phyloP scores from a whole-genome alignment of 2,329 filamentous ascomycete genomes.

The Coleophoma eucalyptorum region DNA sequence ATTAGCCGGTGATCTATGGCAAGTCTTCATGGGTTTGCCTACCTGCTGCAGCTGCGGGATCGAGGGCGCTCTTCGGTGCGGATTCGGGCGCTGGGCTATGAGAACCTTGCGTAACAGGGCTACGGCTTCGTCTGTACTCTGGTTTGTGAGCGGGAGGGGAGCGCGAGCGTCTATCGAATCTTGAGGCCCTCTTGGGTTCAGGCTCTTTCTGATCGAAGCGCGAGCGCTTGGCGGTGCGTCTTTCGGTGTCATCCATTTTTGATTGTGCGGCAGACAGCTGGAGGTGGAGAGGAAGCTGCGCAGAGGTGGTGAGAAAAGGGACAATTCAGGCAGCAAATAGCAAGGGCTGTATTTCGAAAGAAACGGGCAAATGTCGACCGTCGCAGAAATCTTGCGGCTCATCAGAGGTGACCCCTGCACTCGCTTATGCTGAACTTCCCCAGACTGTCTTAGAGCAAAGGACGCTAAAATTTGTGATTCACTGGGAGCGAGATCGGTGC shows the following conservation, averaged over 20 bases:
- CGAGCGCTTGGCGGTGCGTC: constrained; percentile 73
- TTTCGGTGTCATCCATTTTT: constrained; percentile 73
- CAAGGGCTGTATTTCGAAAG: no score
- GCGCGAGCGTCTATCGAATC: constrained; percentile 89
- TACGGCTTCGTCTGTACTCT: constrained; percentile 74
- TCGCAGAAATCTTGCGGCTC: no score
- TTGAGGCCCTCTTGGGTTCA: constrained; percentile 70
- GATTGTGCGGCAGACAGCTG: background rate
- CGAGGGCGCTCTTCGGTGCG: constrained; percentile 44
- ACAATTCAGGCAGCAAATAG: no score
- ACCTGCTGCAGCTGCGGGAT: constrained; percentile 79
- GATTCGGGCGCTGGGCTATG: constrained; percentile 24
- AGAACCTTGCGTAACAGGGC: constrained; percentile 55
- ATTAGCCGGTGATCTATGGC: no score
- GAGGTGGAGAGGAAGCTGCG: background rate
- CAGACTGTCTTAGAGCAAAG: background rate
- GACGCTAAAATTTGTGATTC: no score
- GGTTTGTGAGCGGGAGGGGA: constrained; percentile 66
- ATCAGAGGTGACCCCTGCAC: no score
- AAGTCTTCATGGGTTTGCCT: constrained; percentile 22
- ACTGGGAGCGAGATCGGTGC: background rate
- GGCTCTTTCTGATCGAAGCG: constrained; percentile 92
- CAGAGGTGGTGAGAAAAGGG: no score
- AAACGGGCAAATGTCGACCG: no score
- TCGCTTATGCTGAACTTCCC: no score